Evolutionary conservation across 495 filamentous ascomycete species (phyloP).

Genomic region (Evernia prunastri): DNA sequence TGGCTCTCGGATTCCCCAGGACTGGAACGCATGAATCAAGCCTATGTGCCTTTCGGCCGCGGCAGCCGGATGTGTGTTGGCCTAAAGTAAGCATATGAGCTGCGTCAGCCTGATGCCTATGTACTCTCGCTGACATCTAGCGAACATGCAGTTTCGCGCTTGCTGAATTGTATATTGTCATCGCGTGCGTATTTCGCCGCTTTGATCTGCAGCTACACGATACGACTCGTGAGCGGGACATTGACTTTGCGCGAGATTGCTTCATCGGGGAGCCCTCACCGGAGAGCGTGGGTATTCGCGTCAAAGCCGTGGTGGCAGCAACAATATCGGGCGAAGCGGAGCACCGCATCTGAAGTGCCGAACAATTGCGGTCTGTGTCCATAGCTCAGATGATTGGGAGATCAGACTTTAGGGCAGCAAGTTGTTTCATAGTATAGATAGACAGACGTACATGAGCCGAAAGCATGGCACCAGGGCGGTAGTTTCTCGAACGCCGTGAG

Average conservation of each 20-base stretch:
- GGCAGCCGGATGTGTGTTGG: slow-evolving; percentile 41
- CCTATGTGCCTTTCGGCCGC: slow-evolving; percentile 38
- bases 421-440: no score
- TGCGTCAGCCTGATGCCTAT: no score
- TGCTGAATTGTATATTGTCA: slow-evolving; percentile 37
- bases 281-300: slow-evolving; percentile 25
- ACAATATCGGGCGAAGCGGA: not conserved
- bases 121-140: slow-evolving; percentile 17
- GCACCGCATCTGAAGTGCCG: not conserved
- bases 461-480: no score
- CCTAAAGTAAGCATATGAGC: slow-evolving; percentile 38
- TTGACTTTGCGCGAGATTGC: slow-evolving; percentile 29
- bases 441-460: no score
- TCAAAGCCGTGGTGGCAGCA: slow-evolving; percentile 24
- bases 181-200: slow-evolving; percentile 34
- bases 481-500: no score
- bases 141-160: slow-evolving; percentile 35
- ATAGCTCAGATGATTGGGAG: no score
- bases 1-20: slow-evolving; percentile 36
- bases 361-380: not conserved
- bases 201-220: slow-evolving; percentile 40
- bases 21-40: slow-evolving; percentile 31
- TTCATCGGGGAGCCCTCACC: slow-evolving; percentile 31
- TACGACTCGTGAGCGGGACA: slow-evolving; percentile 27
- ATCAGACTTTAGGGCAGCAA: no score